A percentile compares a stretch with the other conserved stretches of the same genome.
Evolutionary conservation across 805 yeast genomes (phyloP).

Genomic region (Zygosaccharomyces siamensis): DNA sequence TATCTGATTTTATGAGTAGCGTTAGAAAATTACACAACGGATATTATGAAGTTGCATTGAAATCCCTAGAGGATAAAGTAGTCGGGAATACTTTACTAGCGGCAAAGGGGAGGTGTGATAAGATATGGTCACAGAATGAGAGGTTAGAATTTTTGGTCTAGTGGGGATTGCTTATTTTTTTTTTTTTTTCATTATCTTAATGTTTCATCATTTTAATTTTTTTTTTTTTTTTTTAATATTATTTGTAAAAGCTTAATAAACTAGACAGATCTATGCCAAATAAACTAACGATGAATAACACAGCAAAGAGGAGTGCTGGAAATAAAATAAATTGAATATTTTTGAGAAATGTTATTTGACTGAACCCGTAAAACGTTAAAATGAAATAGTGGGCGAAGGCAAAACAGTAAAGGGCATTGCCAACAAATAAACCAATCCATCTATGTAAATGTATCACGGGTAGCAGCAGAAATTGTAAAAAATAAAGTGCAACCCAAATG

Average conservation of each 20-base stretch:
- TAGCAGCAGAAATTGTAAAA: slow-evolving; percentile 66
- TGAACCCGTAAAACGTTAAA: slow-evolving; percentile 84
- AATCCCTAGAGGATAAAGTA: slow-evolving; percentile 5
- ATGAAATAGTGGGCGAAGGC: slow-evolving; percentile 73
- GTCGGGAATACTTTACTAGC: slow-evolving; percentile 4
- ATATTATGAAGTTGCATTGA: slow-evolving; percentile 4
- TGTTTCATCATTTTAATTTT: neutral
- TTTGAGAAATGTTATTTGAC: slow-evolving; percentile 63
- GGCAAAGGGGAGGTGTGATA: slow-evolving; percentile 6
- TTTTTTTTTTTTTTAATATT: neutral
- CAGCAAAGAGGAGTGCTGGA: slow-evolving; percentile 57
- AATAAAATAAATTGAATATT: slow-evolving; percentile 56
- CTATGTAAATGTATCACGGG: slow-evolving; percentile 65
- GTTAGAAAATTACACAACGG: slow-evolving; percentile 1
- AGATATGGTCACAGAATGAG: slow-evolving; percentile 10
- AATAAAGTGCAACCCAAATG: slow-evolving; percentile 71
- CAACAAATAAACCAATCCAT: slow-evolving; percentile 65
- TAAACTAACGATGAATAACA: slow-evolving; percentile 56
- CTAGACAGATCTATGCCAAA: slow-evolving; percentile 72
- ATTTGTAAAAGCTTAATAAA: slow-evolving; percentile 33
- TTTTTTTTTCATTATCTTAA: neutral
- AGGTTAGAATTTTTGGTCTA: slow-evolving; percentile 9
- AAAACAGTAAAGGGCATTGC: slow-evolving; percentile 71
- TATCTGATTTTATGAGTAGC: slow-evolving; percentile 8
- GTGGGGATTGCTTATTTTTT: neutral